Conservation (phyloP, 371 early-diverging fungal species). For the Haplosporangium sp. region DNA sequence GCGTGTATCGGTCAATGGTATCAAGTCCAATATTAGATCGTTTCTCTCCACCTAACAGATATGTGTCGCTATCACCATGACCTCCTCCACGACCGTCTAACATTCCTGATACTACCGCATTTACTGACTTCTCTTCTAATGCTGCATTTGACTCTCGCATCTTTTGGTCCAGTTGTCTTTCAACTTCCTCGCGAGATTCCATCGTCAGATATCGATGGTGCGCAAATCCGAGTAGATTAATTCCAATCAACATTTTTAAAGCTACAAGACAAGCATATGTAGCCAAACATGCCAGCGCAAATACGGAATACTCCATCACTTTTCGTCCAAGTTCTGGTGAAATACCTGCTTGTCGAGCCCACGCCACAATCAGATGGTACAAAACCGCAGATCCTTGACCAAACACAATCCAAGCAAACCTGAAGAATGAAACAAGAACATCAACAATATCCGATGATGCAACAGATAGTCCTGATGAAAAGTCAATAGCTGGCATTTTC, state of each 20-base stretch:
- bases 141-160: slow-evolving; percentile 64
- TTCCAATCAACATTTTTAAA: slow-evolving; percentile 80
- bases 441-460: slow-evolving; percentile 19
- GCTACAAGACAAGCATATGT: slow-evolving; percentile 66
- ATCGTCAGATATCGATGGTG: slow-evolving; percentile 71
- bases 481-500: slow-evolving; percentile 30
- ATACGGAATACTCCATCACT: slow-evolving; percentile 36
- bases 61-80: slow-evolving; percentile 27
- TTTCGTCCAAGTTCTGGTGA: slow-evolving; percentile 34
- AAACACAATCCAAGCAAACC: slow-evolving; percentile 21
- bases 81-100: slow-evolving; percentile 31
- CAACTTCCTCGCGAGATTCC: slow-evolving; percentile 66
- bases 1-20: slow-evolving; percentile 88
- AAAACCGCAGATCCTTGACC: slow-evolving; percentile 12
- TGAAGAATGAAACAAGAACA: slow-evolving; percentile 20
- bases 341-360: slow-evolving; percentile 31
- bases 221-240: slow-evolving; percentile 77
- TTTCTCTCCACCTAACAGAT: slow-evolving; percentile 32
- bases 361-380: slow-evolving; percentile 10
- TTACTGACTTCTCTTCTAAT: slow-evolving; percentile 69
- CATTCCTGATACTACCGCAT: slow-evolving; percentile 30
- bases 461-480: slow-evolving; percentile 26
- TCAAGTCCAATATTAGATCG: slow-evolving; percentile 69
- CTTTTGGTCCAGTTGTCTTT: slow-evolving; percentile 60
- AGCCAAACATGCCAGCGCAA: slow-evolving; percentile 33